Conservation (phyloP, 305 asterid species). For the Caryopteris hybrid region DNA sequence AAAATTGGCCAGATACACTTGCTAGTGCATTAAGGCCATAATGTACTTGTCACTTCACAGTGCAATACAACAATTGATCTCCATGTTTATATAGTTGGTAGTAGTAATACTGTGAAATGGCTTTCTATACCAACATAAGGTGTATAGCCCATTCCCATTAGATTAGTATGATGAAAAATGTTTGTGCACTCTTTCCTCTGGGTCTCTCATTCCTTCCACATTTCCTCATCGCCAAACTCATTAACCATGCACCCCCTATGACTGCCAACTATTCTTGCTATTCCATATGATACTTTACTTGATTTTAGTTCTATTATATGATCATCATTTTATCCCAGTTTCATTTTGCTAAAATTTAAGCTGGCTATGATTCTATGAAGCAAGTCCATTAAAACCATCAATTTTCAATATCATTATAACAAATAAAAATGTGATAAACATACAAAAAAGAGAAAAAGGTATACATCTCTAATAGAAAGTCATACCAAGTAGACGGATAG, state of each 20-base stretch:
- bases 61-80: too few relatives aligned
- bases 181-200: too few relatives aligned
- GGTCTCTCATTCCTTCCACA: not conserved
- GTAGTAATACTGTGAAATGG: too few relatives aligned
- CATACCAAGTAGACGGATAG: constrained; percentile 79
- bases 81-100: too few relatives aligned
- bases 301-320: not conserved
- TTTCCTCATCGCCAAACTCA: not conserved
- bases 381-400: not conserved
- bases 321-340: not conserved
- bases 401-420: not conserved
- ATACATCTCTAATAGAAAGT: not conserved
- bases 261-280: not conserved
- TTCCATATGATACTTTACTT: not conserved
- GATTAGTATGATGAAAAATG: too few relatives aligned
- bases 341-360: not conserved
- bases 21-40: too few relatives aligned
- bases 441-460: not conserved
- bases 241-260: not conserved
- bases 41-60: not conserved
- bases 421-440: not conserved
- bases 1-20: too few relatives aligned
- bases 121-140: too few relatives aligned
- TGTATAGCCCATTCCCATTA: too few relatives aligned
- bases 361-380: not conserved